Conservation (phyloP, 2,329 filamentous ascomycete species). For the Xylariaceae sp. region DNA sequence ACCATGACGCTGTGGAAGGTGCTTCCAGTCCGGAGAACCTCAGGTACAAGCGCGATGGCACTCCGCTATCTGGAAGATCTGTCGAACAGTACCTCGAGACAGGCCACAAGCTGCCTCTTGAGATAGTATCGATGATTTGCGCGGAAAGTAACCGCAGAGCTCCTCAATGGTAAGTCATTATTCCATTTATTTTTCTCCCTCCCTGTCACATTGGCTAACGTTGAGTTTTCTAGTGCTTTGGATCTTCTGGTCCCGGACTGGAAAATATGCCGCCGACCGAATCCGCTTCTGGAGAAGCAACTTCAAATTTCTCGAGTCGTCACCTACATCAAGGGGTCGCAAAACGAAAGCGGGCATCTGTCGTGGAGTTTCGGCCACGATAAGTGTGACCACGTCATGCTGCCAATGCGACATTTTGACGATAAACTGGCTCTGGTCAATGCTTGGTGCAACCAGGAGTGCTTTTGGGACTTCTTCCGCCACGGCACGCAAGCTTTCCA, state of each 20-base stretch:
- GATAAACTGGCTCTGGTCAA: slow-evolving; percentile 6
- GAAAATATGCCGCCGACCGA: slow-evolving; percentile 8
- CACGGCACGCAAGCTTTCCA: slow-evolving; percentile 15
- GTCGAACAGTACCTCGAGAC: too few relatives aligned
- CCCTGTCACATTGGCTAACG: too few relatives aligned
- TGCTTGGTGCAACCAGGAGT: slow-evolving; percentile 8
- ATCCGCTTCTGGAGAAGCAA: slow-evolving; percentile 1
- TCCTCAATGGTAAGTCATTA: too few relatives aligned
- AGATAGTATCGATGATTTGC: not conserved
- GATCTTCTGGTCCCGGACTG: slow-evolving; percentile 19
- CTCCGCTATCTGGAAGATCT: too few relatives aligned
- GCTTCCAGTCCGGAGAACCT: too few relatives aligned
- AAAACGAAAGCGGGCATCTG: slow-evolving; percentile 6
- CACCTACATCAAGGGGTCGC: slow-evolving; percentile 12
- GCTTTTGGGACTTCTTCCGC: slow-evolving; percentile 6
- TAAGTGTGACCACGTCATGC: slow-evolving; percentile 13
- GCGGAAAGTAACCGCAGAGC: too few relatives aligned
- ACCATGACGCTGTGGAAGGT: too few relatives aligned
- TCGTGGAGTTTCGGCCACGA: slow-evolving; percentile 7
- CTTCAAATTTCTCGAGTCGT: slow-evolving; percentile 9
- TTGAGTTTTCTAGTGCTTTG: slow-evolving; percentile 8
- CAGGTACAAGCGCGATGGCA: too few relatives aligned
- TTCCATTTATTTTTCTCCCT: too few relatives aligned
- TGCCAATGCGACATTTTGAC: slow-evolving; percentile 11
- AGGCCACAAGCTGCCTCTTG: too few relatives aligned